These are phyloP conservation scores for Thielaviopsis populi DNA, from an alignment of 2,329 filamentous ascomycete genomes.

Conservation along the genomic window DNA sequence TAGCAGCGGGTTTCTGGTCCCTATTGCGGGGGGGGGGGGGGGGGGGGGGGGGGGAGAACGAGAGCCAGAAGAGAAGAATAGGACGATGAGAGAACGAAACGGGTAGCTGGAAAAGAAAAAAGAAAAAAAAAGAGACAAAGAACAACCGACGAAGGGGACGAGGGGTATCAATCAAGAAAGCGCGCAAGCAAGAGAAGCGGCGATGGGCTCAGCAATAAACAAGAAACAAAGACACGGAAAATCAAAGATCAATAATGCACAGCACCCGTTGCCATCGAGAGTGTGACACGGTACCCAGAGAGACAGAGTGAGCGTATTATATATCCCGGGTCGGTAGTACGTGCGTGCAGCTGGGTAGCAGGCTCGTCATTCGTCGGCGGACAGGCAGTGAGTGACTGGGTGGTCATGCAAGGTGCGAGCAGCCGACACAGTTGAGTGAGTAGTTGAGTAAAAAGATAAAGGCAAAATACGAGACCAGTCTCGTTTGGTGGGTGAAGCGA, in stretches of 20 bases:
- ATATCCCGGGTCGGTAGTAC: not conserved
- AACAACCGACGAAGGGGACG: not conserved
- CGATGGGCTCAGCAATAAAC: not conserved
- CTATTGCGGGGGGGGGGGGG: not conserved
- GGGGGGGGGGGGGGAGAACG: not conserved
- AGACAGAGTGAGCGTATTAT: not conserved
- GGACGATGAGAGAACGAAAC: no score
- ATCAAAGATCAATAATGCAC: not conserved
- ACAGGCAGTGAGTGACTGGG: not conserved
- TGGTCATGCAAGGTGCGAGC: not conserved
- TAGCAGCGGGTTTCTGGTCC: not conserved
- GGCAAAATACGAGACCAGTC: not conserved
- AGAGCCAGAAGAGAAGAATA: not conserved
- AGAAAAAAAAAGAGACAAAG: constrained; percentile 2
- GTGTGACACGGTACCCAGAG: not conserved
- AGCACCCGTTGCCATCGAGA: not conserved
- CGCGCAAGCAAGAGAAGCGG: not conserved
- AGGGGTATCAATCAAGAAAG: not conserved
- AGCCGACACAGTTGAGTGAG: not conserved
- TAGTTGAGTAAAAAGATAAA: not conserved
- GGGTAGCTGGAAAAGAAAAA: not conserved
- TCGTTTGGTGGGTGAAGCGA: not conserved
- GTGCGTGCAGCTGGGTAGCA: not conserved
- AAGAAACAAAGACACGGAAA: not conserved
- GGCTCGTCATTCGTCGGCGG: not conserved